phyloP scores from a whole-genome alignment of 2,329 filamentous ascomycete species.

The Raffaelea deltoideospora region DNA sequence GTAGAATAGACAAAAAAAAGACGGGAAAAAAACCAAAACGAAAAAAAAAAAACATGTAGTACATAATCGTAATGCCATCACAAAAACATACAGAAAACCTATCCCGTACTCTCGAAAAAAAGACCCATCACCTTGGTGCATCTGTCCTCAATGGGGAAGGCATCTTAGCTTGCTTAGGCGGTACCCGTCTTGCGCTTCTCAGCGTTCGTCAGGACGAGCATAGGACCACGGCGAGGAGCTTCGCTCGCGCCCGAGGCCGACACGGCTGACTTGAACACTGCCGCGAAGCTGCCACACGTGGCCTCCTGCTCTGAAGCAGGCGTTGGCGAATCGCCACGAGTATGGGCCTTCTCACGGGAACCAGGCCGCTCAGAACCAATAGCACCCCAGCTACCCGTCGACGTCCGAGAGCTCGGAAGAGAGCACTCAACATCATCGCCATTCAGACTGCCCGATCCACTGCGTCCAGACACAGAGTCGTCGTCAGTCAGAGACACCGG shows the following conservation, averaged over 20 bases:
- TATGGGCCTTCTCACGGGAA: conserved; percentile 48
- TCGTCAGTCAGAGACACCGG: conserved; percentile 60
- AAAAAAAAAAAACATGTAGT: background rate
- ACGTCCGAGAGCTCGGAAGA: conserved; percentile 60
- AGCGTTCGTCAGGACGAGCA: conserved; percentile 73
- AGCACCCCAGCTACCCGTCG: conserved; percentile 58
- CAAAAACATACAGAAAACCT: background rate
- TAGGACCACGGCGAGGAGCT: conserved; percentile 69
- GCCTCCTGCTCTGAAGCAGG: conserved; percentile 36
- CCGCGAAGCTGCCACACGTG: conserved; percentile 48
- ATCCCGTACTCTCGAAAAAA: background rate
- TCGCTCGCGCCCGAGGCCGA: conserved; percentile 41
- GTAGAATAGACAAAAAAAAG: too few species aligned
- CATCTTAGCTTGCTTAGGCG: too few species aligned
- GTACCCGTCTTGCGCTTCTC: conserved; percentile 91
- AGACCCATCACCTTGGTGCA: too few species aligned
- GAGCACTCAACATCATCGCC: conserved; percentile 51
- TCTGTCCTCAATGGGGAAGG: background rate
- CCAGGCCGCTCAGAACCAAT: conserved; percentile 77
- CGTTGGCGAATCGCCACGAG: conserved; percentile 49
- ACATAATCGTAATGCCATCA: background rate
- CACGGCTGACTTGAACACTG: conserved; percentile 47
- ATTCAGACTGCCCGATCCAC: conserved; percentile 66
- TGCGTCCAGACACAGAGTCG: conserved; percentile 57
- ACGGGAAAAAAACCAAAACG: background rate